Base-by-base conservation (phyloP, 2,329 filamentous ascomycete species). In the Fusarium pseudoanthophilum region DNA sequence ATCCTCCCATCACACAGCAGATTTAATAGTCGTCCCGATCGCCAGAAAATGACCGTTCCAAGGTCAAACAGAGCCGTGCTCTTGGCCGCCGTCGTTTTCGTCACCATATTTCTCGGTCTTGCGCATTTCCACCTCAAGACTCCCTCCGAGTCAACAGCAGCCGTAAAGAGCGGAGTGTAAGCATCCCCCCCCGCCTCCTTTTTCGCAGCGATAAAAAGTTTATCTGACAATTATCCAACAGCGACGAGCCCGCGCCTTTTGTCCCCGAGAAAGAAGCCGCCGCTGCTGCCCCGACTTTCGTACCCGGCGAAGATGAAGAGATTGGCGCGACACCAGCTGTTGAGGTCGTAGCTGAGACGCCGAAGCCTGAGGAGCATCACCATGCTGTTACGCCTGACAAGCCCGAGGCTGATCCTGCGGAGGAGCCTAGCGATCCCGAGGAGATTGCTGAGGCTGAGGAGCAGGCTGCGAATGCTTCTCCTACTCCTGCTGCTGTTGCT, bases 31-130 rank as follows among this genome's bases (percentile, higher is more conserved):
- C 45, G 26, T 26, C 51, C 34, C 20, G 24, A 16, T 28, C 51
- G 51, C 24, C 49, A 20, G 14, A 69, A 64, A 53, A 69, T 69
- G 67, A 48, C 65, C 58, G 65, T 69, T 7, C 58, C 59, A 32
- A 55, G 67, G 59, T 69, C 67, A 34, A 69, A 69, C 52, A 53
- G 65, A 64, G 65, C 67, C 24, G 67, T 69, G 51, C 34, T 69
- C 28, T 40, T 69, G 66, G 67, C 67, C 51, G 67, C 65, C 24
- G 51, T 69, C 24, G 65, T 69, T 32, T 69, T 69, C 7, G 60
- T 69, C 51, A 69, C 67, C 40, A 69, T 69, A 16, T 69, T 69
- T 48, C 65, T 69, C 26, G 67, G 67, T 15, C 60, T 69, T 8
- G 65, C 67, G 26, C 67, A 69, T 69, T 69, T 69, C 51, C 67